These are phyloP conservation scores for Fusarium longipes DNA, from an alignment of 2,329 filamentous ascomycete genomes.

Conservation along the genomic window DNA sequence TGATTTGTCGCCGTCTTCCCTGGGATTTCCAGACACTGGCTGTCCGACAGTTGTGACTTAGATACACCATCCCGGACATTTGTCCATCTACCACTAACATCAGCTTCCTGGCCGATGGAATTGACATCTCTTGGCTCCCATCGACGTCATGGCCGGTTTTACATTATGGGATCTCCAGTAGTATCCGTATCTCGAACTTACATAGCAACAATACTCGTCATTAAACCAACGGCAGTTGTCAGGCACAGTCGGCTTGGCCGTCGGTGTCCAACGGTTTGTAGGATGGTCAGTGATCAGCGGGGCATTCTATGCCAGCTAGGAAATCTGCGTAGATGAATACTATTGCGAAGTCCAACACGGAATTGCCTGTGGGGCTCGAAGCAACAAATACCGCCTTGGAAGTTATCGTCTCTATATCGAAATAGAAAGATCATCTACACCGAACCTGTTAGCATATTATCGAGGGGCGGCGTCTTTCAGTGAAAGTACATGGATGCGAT, in stretches of 20 bases:
- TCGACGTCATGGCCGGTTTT: constrained; percentile 25
- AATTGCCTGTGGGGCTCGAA: not conserved
- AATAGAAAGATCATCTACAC: not conserved
- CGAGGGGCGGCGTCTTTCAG: not conserved
- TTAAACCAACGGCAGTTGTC: constrained; percentile 25
- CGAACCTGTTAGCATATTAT: not conserved
- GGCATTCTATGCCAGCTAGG: constrained; percentile 22
- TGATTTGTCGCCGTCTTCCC: not conserved
- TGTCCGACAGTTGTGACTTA: constrained; percentile 1
- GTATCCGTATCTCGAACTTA: constrained; percentile 8
- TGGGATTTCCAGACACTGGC: not conserved
- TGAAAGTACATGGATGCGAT: not conserved
- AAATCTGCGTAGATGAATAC: constrained; percentile 6
- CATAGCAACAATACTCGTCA: constrained; percentile 9
- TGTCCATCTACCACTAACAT: constrained; percentile 4
- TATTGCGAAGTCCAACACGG: not conserved
- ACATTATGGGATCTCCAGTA: constrained; percentile 20
- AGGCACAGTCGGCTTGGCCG: constrained; percentile 44
- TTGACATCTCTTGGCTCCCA: constrained; percentile 19
- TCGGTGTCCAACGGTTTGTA: constrained; percentile 32
- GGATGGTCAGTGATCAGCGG: constrained; percentile 38
- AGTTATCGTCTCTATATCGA: not conserved
- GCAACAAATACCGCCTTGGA: not conserved
- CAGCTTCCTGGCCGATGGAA: constrained; percentile 19
- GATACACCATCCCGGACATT: constrained; percentile 3